A percentile compares a stretch with the other conserved stretches of the same genome.
These are phyloP conservation scores for Vitrella brassicaformis DNA, from an alignment of 73 alveolate species.

Conservation along the genomic window DNA sequence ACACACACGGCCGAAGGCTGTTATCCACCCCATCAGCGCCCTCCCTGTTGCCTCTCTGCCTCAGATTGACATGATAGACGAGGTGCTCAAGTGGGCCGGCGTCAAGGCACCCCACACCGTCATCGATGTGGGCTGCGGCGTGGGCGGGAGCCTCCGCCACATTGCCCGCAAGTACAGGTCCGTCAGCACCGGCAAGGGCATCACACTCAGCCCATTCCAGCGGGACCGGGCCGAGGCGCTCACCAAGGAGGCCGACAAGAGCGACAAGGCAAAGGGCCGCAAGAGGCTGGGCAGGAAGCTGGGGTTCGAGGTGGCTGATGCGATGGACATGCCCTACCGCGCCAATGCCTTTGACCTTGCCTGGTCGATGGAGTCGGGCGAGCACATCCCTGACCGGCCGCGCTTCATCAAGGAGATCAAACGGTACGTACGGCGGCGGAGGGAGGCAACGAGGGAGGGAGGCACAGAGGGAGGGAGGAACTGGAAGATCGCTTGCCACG, in stretches of 20 bases:
- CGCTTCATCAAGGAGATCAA: background rate
- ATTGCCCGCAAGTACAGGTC: constrained; percentile 19
- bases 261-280: too few species aligned
- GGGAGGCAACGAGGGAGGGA: too few species aligned
- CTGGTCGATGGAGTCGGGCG: background rate
- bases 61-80: background rate
- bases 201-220: background rate
- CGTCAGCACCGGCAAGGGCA: constrained; percentile 4
- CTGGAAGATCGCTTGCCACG: too few species aligned
- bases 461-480: too few species aligned
- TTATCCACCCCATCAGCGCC: too few species aligned
- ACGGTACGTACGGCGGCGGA: too few species aligned
- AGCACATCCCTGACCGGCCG: background rate
- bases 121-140: constrained; percentile 38
- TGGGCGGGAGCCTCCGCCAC: constrained; percentile 28
- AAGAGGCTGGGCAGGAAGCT: too few species aligned
- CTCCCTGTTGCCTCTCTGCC: too few species aligned
- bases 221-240: background rate
- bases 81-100: constrained; percentile 14
- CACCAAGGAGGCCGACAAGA: background rate
- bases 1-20: too few species aligned
- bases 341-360: background rate
- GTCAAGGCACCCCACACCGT: background rate
- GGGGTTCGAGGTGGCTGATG: background rate
- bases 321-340: background rate